Base-by-base conservation (phyloP, 768 basidiomycete species). In the Rhodocollybia butyracea region DNA sequence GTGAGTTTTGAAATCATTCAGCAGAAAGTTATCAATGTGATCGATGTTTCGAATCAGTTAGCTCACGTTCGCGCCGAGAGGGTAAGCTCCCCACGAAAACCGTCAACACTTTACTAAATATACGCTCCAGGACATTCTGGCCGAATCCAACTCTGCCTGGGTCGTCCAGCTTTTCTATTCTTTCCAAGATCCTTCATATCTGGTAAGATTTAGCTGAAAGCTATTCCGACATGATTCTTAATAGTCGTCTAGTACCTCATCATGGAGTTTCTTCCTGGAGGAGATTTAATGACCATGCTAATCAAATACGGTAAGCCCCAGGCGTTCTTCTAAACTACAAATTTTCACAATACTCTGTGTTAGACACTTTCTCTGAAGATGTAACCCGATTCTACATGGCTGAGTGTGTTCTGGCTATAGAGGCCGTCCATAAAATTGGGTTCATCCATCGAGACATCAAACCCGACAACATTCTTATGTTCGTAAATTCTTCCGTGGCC, bases 251-350 rank as follows among this genome's bases (percentile, higher is more conserved):
- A n/a, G 24, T 99, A 98, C 74, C 79, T 99, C 53, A 90, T 98
- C 76, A 98, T 98, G 97, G 97, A 98, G 74, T 99, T 96, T 71
- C 78, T 99, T 43, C 95, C 96, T 54, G 97, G 97, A 43, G 97
- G 97, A 30, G 97, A 99, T 68, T 78, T 98, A 58, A 98, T 99
- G 97, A 97, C 95, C 3, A 98, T 98, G 96, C 79, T 98, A 56
- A 98, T 98, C 79, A 98, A 98, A 73, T 98, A 98, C 72, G 97
- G n/a, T n/a, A n/a, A n/a, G n/a, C n/a, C n/a, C n/a, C n/a, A n/a
- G n/a, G n/a, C n/a, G n/a, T n/a, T n/a, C n/a, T n/a, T n/a, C n/a
- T n/a, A n/a, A n/a, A n/a, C n/a, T n/a, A n/a, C n/a, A n/a, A n/a
- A n/a, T n/a, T n/a, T n/a, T n/a, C n/a, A n/a, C n/a, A n/a, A n/a